These are phyloP conservation scores for Aspergillus sp. DNA, from an alignment of 2,329 filamentous ascomycete species.

Conservation along the genomic window DNA sequence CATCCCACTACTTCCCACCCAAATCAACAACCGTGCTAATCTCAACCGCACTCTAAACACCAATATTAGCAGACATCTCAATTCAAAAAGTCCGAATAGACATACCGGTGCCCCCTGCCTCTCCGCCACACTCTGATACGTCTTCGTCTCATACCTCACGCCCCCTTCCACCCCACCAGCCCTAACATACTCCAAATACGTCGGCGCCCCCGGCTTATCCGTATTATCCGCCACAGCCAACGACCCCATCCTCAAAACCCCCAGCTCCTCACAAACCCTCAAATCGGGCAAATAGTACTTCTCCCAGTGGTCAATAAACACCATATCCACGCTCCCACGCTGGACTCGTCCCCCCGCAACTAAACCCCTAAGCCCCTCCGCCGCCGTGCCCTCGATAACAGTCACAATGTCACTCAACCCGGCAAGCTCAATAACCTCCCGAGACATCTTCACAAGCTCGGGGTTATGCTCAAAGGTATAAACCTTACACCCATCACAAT, in stretches of 20 bases:
- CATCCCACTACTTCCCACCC: no score
- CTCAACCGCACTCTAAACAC: no score
- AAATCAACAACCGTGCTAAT: no score
- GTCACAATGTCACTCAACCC: not conserved
- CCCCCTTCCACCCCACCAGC: conserved; percentile 16
- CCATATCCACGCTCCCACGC: not conserved
- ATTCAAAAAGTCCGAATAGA: not conserved
- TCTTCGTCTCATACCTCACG: conserved; percentile 23
- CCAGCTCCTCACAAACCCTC: conserved; percentile 19
- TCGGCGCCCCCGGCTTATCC: conserved; percentile 40
- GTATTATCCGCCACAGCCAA: conserved; percentile 43
- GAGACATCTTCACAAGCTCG: not conserved
- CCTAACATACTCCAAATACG: conserved; percentile 42
- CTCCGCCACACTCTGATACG: conserved; percentile 3
- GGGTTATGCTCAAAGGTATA: not conserved
- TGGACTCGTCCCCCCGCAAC: not conserved
- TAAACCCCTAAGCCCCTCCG: not conserved
- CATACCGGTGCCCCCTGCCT: not conserved
- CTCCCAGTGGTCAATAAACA: not conserved
- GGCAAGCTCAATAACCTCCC: not conserved
- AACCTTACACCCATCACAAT: not conserved
- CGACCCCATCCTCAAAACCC: conserved; percentile 32
- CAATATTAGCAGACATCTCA: no score
- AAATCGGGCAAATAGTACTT: not conserved
- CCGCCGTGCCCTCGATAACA: not conserved